A percentile compares a stretch with the other conserved stretches of the same genome.
Evolutionary conservation across 345 rosid genomes (phyloP).

Genomic region (Brassica juncea): DNA sequence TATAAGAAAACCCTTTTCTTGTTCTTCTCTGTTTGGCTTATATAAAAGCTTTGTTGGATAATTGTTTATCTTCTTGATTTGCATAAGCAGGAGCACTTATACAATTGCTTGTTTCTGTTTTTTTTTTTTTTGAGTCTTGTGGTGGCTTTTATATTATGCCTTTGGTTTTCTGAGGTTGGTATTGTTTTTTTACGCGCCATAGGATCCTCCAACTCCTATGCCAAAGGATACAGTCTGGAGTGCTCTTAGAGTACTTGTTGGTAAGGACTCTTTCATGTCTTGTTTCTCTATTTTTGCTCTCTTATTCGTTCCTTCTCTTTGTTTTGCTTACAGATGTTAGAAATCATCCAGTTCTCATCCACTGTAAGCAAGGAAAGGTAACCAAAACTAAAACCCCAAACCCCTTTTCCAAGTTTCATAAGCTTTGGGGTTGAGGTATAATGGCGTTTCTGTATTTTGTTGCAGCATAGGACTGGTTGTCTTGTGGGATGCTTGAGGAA

Average conservation of each 20-base stretch:
- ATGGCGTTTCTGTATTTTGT: slow-evolving; percentile 7
- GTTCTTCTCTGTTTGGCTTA: no score
- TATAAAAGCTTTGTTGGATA: no score
- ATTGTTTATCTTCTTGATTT: not conserved
- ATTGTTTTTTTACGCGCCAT: slow-evolving; percentile 24
- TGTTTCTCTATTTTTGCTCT: not conserved
- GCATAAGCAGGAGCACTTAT: not conserved
- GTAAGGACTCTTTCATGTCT: slow-evolving; percentile 40
- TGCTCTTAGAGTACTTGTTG: slow-evolving; percentile 74
- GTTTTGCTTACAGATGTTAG: slow-evolving; percentile 66
- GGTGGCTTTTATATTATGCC: not conserved
- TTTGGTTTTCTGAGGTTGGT: slow-evolving; percentile 23
- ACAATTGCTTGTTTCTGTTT: not conserved
- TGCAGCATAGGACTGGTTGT: slow-evolving; percentile 90
- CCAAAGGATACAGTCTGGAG: slow-evolving; percentile 56
- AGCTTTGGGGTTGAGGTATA: not conserved
- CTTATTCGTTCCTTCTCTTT: not conserved
- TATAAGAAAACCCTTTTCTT: no score
- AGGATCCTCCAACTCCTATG: slow-evolving; percentile 63
- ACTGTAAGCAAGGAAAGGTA: slow-evolving; percentile 92
- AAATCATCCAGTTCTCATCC: slow-evolving; percentile 85
- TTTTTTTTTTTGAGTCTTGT: not conserved
- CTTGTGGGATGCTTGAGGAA: slow-evolving; percentile 88
- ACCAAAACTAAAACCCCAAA: not conserved
- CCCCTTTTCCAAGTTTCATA: not conserved